These are phyloP conservation scores for Pyricularia pennisetigena DNA, from an alignment of 2,329 filamentous ascomycete species.

Conservation along the genomic window DNA sequence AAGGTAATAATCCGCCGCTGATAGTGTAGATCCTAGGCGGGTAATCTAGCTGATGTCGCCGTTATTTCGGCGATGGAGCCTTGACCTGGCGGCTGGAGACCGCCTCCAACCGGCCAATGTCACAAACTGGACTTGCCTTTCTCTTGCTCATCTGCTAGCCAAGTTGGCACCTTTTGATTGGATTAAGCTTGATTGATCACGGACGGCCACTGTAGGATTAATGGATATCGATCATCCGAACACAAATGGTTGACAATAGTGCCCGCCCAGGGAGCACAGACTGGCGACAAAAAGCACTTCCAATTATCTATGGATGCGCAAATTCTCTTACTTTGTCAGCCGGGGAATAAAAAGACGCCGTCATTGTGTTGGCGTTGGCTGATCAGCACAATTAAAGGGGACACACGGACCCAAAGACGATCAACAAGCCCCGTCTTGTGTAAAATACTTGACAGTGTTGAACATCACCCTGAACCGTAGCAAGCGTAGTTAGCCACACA, in stretches of 20 bases:
- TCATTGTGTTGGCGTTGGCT: not conserved
- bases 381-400: not conserved
- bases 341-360: not conserved
- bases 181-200: not conserved
- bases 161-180: not conserved
- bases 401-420: not conserved
- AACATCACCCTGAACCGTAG: too few species aligned
- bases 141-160: too few species aligned
- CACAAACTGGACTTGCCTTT: not conserved
- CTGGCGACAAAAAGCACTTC: not conserved
- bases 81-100: not conserved
- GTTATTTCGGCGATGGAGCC: not conserved
- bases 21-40: not conserved
- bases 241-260: not conserved
- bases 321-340: not conserved
- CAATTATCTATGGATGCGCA: not conserved
- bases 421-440: not conserved
- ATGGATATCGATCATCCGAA: not conserved
- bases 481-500: not conserved
- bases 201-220: not conserved
- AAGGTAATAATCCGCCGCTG: not conserved
- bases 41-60: not conserved
- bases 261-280: not conserved
- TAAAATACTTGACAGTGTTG: too few species aligned
- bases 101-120: not conserved